These are phyloP conservation scores for Plantago elongata DNA, from an alignment of 257 asterid genomes.

Conservation along the genomic window DNA sequence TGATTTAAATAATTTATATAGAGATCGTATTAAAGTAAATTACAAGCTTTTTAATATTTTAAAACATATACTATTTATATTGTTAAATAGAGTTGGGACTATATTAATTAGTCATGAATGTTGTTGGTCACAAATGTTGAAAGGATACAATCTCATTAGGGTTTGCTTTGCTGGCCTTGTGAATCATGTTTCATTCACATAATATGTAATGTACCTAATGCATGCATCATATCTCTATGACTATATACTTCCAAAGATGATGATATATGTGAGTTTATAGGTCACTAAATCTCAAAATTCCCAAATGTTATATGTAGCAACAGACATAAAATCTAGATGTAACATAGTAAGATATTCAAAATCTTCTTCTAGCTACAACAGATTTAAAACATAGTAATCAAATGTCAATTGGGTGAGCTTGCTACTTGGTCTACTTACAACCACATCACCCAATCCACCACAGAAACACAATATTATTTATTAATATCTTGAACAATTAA, in stretches of 20 bases:
- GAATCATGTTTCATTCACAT: slow-evolving; percentile 28
- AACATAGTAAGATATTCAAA: slow-evolving; percentile 3
- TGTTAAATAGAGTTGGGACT: no score
- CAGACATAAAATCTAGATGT: slow-evolving; percentile 13
- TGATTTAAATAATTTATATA: no score
- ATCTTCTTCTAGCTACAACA: no score
- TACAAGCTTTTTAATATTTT: no score
- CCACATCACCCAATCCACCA: no score
- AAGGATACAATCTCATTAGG: background rate
- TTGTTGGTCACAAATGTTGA: slow-evolving; percentile 7
- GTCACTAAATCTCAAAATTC: background rate
- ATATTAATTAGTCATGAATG: background rate
- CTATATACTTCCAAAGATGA: background rate
- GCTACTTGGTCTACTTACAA: no score
- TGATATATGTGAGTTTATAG: background rate
- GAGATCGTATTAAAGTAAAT: no score
- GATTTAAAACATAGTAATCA: no score
- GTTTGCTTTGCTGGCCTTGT: slow-evolving; percentile 32
- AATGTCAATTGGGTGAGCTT: no score
- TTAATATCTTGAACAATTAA: no score
- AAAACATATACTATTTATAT: no score
- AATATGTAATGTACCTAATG: slow-evolving; percentile 16
- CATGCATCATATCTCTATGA: slow-evolving; percentile 23
- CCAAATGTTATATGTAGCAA: background rate
- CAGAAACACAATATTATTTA: no score